Evolutionary conservation across 139 green algal species (phyloP), one percentile per base, ranked within the genome.

Genomic region (Limnomonas spitsbergensis): DNA sequence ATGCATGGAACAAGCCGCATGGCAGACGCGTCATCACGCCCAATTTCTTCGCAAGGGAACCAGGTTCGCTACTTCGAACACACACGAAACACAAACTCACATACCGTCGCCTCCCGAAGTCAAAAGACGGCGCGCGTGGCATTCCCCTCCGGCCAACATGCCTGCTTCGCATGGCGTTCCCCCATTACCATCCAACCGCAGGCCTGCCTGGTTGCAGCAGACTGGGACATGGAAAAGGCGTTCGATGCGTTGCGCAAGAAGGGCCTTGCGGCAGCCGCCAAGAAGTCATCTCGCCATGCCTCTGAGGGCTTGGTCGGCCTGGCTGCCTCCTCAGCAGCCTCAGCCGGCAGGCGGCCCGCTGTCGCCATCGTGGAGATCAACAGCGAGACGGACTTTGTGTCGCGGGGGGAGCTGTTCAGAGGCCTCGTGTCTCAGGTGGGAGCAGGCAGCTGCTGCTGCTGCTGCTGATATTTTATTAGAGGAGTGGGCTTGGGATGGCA

Each of bases 371-470:
- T 94, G 34, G 90, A 98, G 88, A 82, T 98, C 53, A 98, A 98
- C 83, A 94, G 90, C 70, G 95, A 98, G 79, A 98, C 95, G 24
- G 95, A 98, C 76, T 98, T 98, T 83, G 95, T 97, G 2, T 86
- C 91, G 0, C 84, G 90, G 35, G 97, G 94, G 39, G 89, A 92
- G 0, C 53, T 86, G 3, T 98, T 98, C 81, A 87, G 88, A 34
- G 32, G 68, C 0, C 77, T 98, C 35, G 89, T 97, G 1, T 54
- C 56, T 20, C 47, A 74, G 2, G 91, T 61, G 47, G 14, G 14
- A 61, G 14, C 14, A 61, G n/a, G n/a, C n/a, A n/a, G n/a, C n/a
- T n/a, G n/a, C n/a, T 38, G 74, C 67, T 40, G 40, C 32, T 35
- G 34, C 38, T 29, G 20, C 38, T 35, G n/a, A n/a, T n/a, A n/a